These are phyloP conservation scores for Aciculosporium take DNA, from an alignment of 2,329 filamentous ascomycete genomes.

Conservation along the genomic window DNA sequence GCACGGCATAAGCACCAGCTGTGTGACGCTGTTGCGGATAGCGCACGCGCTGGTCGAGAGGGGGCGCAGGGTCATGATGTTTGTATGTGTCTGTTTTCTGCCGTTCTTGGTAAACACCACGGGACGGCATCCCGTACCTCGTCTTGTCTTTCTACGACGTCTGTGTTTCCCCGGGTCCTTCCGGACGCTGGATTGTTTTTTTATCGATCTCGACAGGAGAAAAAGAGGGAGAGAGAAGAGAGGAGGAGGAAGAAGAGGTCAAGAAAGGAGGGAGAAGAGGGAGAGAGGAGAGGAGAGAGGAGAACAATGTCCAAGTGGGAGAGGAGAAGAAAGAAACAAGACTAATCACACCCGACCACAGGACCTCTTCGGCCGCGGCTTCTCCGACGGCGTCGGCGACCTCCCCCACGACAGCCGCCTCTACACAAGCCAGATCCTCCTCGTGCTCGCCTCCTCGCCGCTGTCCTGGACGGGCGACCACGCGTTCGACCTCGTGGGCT, in stretches of 20 bases:
- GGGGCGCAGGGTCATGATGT: conserved; percentile 70
- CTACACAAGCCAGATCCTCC: conserved; percentile 57
- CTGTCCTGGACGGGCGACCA: conserved; percentile 48
- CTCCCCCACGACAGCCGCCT: conserved; percentile 60
- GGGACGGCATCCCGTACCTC: no score
- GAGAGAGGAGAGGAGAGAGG: no score
- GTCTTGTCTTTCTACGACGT: no score
- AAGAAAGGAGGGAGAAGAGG: no score
- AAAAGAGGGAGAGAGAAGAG: no score
- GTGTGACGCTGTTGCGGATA: conserved; percentile 54
- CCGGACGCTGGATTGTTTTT: no score
- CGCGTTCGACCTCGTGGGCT: conserved; percentile 57
- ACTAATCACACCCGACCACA: no score
- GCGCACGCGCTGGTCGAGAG: conserved; percentile 51
- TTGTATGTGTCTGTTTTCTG: conserved; percentile 29
- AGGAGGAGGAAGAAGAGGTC: no score
- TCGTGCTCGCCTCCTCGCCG: conserved; percentile 55
- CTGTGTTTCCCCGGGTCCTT: no score
- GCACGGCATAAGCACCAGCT: conserved; percentile 75
- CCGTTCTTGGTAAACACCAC: conserved; percentile 6
- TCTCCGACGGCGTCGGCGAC: conserved; percentile 48
- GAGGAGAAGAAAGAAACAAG: no score
- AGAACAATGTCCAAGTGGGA: no score
- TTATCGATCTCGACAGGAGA: no score
- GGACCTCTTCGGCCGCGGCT: conserved; percentile 58